These are phyloP conservation scores for Gossypium lobatum DNA, from an alignment of 441 rosid genomes.

Conservation along the genomic window DNA sequence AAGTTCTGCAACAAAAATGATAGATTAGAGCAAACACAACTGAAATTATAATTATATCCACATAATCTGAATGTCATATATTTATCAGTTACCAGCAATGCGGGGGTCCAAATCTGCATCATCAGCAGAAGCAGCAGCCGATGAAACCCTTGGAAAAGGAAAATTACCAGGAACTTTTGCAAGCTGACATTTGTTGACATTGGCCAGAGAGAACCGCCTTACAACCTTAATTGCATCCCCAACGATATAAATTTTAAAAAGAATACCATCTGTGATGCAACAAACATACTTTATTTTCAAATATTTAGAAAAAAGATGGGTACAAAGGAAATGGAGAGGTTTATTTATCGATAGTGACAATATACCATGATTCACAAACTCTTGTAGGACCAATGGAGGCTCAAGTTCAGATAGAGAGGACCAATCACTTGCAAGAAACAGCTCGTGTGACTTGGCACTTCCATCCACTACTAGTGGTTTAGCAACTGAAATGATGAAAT, in stretches of 20 bases:
- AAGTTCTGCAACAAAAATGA: slow-evolving; percentile 46
- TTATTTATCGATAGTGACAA: background rate
- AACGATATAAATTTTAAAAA: slow-evolving; percentile 71
- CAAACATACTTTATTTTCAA: background rate
- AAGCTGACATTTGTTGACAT: slow-evolving; percentile 51
- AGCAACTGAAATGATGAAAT: slow-evolving; percentile 46
- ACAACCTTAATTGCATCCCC: slow-evolving; percentile 83
- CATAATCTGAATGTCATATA: background rate
- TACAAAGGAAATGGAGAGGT: slow-evolving; percentile 1
- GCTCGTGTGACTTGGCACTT: slow-evolving; percentile 73
- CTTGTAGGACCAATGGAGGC: slow-evolving; percentile 83
- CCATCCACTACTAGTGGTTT: slow-evolving; percentile 91
- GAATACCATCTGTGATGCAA: slow-evolving; percentile 57
- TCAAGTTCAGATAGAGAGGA: slow-evolving; percentile 69
- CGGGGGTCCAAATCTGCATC: slow-evolving; percentile 75
- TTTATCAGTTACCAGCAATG: slow-evolving; percentile 48
- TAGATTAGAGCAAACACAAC: slow-evolving; percentile 2
- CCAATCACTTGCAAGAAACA: slow-evolving; percentile 65
- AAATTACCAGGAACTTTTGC: slow-evolving; percentile 51
- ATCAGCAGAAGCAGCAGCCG: slow-evolving; percentile 82
- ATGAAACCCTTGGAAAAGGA: slow-evolving; percentile 85
- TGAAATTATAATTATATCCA: background rate
- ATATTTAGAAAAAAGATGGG: background rate
- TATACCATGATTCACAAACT: slow-evolving; percentile 84
- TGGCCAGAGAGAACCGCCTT: slow-evolving; percentile 75